Percentiles rank a stretch among this genome's conserved stretches.
Evolutionary conservation across 148 eudicot species (phyloP).

Genomic region (Rhododendron molle): DNA sequence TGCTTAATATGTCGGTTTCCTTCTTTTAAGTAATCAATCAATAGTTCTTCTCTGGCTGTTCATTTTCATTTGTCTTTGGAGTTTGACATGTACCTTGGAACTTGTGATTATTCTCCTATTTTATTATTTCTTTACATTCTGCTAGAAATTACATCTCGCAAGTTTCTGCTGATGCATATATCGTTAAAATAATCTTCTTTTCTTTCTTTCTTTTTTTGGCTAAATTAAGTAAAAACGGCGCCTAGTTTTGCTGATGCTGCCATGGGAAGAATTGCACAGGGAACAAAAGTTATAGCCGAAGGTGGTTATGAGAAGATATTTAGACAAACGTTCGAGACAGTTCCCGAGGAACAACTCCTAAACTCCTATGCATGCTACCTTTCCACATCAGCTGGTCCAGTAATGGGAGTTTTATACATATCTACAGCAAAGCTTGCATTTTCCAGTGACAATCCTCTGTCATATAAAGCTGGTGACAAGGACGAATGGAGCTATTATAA

Average conservation of each 20-base stretch:
- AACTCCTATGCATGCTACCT: slow-evolving; percentile 79
- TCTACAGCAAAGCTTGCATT: slow-evolving; percentile 91
- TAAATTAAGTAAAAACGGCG: slow-evolving; percentile 70
- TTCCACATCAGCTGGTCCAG: slow-evolving; percentile 95
- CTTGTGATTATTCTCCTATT: background rate
- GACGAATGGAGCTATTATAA: slow-evolving; percentile 94
- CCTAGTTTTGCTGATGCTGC: slow-evolving; percentile 95
- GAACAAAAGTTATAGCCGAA: slow-evolving; percentile 90
- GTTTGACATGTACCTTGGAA: background rate
- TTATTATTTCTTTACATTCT: background rate
- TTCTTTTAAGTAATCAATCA: background rate
- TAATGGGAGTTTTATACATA: slow-evolving; percentile 82
- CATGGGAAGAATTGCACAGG: slow-evolving; percentile 91
- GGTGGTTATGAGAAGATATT: slow-evolving; percentile 93
- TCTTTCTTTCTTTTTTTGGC: background rate
- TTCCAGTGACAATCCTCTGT: slow-evolving; percentile 90
- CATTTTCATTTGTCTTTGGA: background rate
- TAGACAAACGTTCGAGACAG: slow-evolving; percentile 82
- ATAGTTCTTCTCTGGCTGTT: background rate
- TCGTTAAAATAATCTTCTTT: background rate
- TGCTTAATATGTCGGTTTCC: background rate
- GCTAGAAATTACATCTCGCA: background rate
- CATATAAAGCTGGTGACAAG: slow-evolving; percentile 68
- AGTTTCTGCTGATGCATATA: background rate
- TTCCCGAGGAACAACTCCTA: slow-evolving; percentile 76